These are phyloP conservation scores for Neurospora terricola DNA, from an alignment of 495 filamentous ascomycete genomes.

Conservation along the genomic window DNA sequence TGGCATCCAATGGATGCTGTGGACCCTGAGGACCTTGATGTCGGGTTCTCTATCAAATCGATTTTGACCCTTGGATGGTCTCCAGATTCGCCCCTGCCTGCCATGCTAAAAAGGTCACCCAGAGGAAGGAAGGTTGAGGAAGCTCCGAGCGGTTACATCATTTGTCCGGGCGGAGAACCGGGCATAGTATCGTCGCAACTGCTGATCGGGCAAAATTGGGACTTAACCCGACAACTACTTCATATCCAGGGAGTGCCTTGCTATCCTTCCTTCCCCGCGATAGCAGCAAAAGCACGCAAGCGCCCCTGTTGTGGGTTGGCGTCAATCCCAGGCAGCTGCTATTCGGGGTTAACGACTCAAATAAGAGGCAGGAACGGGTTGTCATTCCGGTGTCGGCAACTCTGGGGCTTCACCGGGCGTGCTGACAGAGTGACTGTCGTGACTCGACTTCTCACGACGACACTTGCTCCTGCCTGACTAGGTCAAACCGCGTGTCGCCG, in stretches of 20 bases:
- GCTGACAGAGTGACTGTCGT: neutral
- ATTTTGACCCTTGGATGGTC: neutral
- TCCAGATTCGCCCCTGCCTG: neutral
- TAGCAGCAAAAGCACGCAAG: constrained; percentile 1
- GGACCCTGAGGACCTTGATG: neutral
- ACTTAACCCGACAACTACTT: neutral
- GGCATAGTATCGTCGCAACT: neutral
- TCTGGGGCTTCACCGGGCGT: neutral
- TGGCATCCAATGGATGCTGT: neutral
- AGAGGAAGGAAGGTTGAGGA: neutral
- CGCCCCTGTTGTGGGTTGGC: neutral
- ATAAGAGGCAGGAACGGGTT: neutral
- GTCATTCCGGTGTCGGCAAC: neutral
- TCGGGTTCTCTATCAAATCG: neutral
- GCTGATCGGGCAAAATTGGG: neutral
- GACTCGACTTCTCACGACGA: neutral
- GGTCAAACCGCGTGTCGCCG: neutral
- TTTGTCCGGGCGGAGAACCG: neutral
- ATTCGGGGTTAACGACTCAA: neutral
- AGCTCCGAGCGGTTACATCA: neutral
- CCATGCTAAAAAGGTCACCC: neutral
- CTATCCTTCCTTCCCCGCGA: neutral
- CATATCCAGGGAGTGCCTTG: neutral
- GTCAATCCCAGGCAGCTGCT: neutral
- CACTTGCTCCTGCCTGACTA: neutral